Percentiles rank a stretch among this genome's conserved stretches.
Evolutionary conservation across 2,329 filamentous ascomycete genomes (phyloP).

Genomic region (Fusarium sp.): DNA sequence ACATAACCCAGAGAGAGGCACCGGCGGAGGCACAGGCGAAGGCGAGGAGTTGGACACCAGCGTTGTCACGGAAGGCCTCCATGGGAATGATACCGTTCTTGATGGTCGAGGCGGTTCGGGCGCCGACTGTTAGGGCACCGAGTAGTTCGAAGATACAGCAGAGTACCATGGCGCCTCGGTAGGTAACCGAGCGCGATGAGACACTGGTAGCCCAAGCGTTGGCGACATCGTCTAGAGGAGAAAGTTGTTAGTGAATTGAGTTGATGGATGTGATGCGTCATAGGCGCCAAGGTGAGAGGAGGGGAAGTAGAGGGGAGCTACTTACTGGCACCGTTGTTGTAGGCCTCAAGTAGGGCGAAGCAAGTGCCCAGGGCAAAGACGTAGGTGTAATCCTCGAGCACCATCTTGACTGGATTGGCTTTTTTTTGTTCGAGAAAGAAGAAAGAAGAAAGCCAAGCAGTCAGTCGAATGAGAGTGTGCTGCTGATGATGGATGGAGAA

Average conservation of each 20-base stretch:
- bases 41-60: slow-evolving; percentile 76
- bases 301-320: slow-evolving; percentile 38
- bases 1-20: slow-evolving; percentile 81
- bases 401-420: slow-evolving; percentile 57
- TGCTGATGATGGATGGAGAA: slow-evolving; percentile 1
- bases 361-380: slow-evolving; percentile 81
- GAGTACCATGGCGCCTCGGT: slow-evolving; percentile 76
- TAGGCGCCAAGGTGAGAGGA: neutral
- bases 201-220: slow-evolving; percentile 87
- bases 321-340: slow-evolving; percentile 83
- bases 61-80: slow-evolving; percentile 67
- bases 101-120: slow-evolving; percentile 80
- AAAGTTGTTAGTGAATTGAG: neutral
- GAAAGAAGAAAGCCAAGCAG: slow-evolving; percentile 12
- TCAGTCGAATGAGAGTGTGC: slow-evolving; percentile 3
- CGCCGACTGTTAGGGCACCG: slow-evolving; percentile 75
- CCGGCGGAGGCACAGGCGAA: slow-evolving; percentile 74
- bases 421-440: neutral
- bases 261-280: slow-evolving; percentile 6
- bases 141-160: slow-evolving; percentile 76
- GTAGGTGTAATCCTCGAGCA: slow-evolving; percentile 74
- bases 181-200: slow-evolving; percentile 80
- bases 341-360: slow-evolving; percentile 82
- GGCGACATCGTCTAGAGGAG: slow-evolving; percentile 77
- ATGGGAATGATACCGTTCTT: slow-evolving; percentile 81